Percentiles rank a stretch among this genome's conserved stretches.
Conservation (phyloP, 2,329 filamentous ascomycete species). For the Cytospora mali region DNA sequence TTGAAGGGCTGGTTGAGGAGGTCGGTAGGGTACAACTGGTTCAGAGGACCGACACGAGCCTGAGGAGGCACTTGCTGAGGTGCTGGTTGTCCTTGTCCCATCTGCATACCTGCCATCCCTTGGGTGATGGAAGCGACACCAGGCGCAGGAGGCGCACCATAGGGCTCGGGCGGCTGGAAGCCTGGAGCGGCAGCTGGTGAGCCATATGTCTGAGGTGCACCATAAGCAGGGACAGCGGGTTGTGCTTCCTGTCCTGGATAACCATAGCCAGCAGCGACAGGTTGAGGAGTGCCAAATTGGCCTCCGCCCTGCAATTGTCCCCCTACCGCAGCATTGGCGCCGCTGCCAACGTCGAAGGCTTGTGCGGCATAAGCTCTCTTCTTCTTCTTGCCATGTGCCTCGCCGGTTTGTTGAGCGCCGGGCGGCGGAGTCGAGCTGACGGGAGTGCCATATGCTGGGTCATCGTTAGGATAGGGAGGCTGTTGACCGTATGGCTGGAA, state of each 20-base stretch:
- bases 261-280: constrained; percentile 55
- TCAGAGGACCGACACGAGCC: constrained; percentile 59
- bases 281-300: constrained; percentile 51
- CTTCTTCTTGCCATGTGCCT: constrained; percentile 71
- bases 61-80: constrained; percentile 55
- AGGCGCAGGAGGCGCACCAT: constrained; percentile 33
- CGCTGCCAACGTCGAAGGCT: constrained; percentile 88
- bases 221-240: constrained; percentile 43
- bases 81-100: constrained; percentile 64
- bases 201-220: constrained; percentile 48
- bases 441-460: constrained; percentile 43
- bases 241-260: constrained; percentile 57
- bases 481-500: constrained; percentile 45
- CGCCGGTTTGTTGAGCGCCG: constrained; percentile 35
- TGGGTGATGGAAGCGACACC: constrained; percentile 72
- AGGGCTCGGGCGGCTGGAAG: constrained; percentile 57
- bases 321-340: constrained; percentile 72
- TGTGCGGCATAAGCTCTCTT: constrained; percentile 93
- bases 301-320: constrained; percentile 46
- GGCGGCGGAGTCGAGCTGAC: constrained; percentile 41
- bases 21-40: constrained; percentile 91
- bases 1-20: constrained; percentile 92
- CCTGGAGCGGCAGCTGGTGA: constrained; percentile 39
- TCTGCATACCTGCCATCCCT: constrained; percentile 82
- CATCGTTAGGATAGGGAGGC: constrained; percentile 42